Evolutionary conservation across 495 filamentous ascomycete species (phyloP), one percentile per base, ranked within the genome.

Genomic region (Podospora appendiculata): DNA sequence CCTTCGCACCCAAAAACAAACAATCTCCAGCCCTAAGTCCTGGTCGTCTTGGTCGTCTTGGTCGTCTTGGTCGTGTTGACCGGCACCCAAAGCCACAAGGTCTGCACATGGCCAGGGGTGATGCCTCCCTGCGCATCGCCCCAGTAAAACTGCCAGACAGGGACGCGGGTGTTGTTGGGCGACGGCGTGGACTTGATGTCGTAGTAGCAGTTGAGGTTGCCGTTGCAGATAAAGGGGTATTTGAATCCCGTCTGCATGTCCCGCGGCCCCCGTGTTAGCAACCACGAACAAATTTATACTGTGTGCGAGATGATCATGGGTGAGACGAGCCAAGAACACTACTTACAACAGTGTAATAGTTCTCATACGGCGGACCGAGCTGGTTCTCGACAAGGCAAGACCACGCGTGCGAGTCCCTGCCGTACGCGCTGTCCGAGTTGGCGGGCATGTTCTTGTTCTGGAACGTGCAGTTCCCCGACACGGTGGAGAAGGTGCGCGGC

Each of bases 351-450:
- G 63, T 68, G 35, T 68, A 70, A 19, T 66, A 61, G 8, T 8
- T 44, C 38, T 58, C 51, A 17, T 61, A 56, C 2, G 43, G 16
- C 6, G 48, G 12, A 1, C 14, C 41, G 0, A 47, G 45, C 34
- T 2, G 12, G 10, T 52, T 45, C 8, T 48, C 42, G 1, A 34
- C 47, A 3, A 10, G 10, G 43, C 68, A 71, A 17, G 52, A 51
- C 52, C 56, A 64, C 1, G 68, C 59, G 48, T 66, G 55, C 3
- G 56, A 48, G 12, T 53, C 32, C 1, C 46, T 47, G 35, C 68
- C 66, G 50, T 71, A 71, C 32, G 8, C 32, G 42, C 57, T 69
- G 54, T 74, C 72, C 6, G 58, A 59, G 54, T 70, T 69, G 36
- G 49, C 51, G 7, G 62, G 60, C 56, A 60, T 61, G 11, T 41